Percentiles rank a stretch among this genome's conserved stretches.
Conservation (phyloP, 805 yeast species). For the Millerozyma miso region DNA sequence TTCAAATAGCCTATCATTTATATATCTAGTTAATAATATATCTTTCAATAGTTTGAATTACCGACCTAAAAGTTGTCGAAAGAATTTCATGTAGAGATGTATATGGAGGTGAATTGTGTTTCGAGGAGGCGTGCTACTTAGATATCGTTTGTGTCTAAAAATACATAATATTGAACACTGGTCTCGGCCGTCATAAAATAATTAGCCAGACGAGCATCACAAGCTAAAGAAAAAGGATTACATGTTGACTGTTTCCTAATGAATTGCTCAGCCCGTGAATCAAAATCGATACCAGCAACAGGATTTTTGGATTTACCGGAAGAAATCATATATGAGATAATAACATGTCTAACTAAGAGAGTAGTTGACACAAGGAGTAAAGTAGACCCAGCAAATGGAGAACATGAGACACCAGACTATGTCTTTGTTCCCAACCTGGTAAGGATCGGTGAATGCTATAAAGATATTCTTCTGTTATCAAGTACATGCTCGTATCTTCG, state of each 20-base stretch:
- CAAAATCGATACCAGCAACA: not conserved
- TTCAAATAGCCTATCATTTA: constrained; percentile 9
- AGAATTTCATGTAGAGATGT: no score
- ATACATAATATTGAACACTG: no score
- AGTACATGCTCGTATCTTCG: constrained; percentile 22
- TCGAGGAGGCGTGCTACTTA: no score
- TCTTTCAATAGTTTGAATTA: not conserved
- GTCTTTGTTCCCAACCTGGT: constrained; percentile 8
- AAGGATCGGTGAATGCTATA: constrained; percentile 5
- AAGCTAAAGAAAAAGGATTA: not conserved
- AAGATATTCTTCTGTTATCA: constrained; percentile 15
- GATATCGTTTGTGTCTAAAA: no score
- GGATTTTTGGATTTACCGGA: constrained; percentile 11
- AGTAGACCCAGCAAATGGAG: not conserved
- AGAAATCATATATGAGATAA: constrained; percentile 15
- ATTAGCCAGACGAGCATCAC: no score
- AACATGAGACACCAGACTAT: constrained; percentile 2
- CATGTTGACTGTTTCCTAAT: not conserved
- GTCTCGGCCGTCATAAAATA: no score
- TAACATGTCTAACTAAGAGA: constrained; percentile 12
- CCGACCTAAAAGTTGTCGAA: no score
- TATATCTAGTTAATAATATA: constrained; percentile 2
- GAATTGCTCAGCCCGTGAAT: not conserved
- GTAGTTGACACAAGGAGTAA: constrained; percentile 2
- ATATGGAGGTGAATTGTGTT: no score